Conservation (phyloP, 2,329 filamentous ascomycete species). For the Lecanicillium sp. region DNA sequence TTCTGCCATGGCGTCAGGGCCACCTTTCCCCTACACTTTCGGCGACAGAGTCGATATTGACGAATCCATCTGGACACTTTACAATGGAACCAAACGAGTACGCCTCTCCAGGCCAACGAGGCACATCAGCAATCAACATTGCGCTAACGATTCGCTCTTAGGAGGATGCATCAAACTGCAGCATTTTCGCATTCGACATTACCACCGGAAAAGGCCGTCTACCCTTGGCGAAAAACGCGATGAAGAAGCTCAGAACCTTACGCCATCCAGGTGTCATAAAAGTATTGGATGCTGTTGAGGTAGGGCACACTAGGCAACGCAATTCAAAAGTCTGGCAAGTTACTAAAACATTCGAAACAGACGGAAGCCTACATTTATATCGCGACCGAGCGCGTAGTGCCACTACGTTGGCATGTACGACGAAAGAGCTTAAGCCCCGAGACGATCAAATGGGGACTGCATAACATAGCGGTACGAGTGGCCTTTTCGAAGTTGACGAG, state of each 20-base stretch:
- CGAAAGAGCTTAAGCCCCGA: slow-evolving; percentile 81
- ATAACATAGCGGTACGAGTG: slow-evolving; percentile 64
- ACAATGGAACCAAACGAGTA: slow-evolving; percentile 89
- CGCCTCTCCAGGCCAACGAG: slow-evolving; percentile 11
- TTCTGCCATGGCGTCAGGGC: slow-evolving; percentile 91
- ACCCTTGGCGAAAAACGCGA: slow-evolving; percentile 83
- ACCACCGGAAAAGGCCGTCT: slow-evolving; percentile 70
- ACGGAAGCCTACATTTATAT: slow-evolving; percentile 95
- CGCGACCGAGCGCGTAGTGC: slow-evolving; percentile 82
- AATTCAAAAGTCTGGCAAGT: slow-evolving; percentile 14
- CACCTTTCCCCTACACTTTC: slow-evolving; percentile 85
- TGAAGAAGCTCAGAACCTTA: slow-evolving; percentile 87
- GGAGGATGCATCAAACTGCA: slow-evolving; percentile 92
- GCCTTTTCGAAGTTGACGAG: neutral
- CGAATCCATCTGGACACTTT: slow-evolving; percentile 91
- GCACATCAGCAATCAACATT: neutral
- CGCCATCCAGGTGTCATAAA: slow-evolving; percentile 92
- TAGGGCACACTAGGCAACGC: slow-evolving; percentile 32
- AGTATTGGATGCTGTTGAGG: slow-evolving; percentile 89
- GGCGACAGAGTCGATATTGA: slow-evolving; percentile 89
- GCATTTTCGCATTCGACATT: slow-evolving; percentile 94
- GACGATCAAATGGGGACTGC: slow-evolving; percentile 93
- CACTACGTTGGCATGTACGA: slow-evolving; percentile 83
- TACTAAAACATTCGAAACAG: slow-evolving; percentile 30
- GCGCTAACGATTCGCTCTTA: slow-evolving; percentile 25